phyloP scores from a whole-genome alignment of 371 early-diverging fungal genomes.

The Phascolomyces articulosus region DNA sequence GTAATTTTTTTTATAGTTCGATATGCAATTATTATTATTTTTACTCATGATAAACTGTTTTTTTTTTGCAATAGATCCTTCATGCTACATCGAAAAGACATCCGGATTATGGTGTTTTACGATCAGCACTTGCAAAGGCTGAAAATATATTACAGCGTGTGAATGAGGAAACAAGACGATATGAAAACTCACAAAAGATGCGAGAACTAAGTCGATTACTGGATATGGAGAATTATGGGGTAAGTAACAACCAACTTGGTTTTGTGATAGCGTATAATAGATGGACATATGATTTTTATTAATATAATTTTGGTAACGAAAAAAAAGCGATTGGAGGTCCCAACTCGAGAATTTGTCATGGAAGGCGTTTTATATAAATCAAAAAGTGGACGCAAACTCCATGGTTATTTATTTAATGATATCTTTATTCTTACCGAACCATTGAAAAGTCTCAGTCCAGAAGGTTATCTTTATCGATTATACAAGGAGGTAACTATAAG shows the following conservation, averaged over 20 bases:
- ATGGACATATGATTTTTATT: too few species aligned
- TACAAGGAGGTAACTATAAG: slow-evolving; percentile 58
- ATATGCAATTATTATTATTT: background rate
- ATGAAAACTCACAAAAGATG: slow-evolving; percentile 76
- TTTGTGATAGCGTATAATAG: too few species aligned
- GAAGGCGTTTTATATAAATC: slow-evolving; percentile 85
- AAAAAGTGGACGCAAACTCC: slow-evolving; percentile 82
- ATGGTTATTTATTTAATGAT: slow-evolving; percentile 89
- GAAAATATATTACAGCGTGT: slow-evolving; percentile 74
- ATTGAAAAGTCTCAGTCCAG: slow-evolving; percentile 36
- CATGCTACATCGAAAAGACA: slow-evolving; percentile 83
- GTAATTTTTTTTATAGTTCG: background rate
- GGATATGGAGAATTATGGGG: slow-evolving; percentile 68
- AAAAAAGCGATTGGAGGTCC: slow-evolving; percentile 59
- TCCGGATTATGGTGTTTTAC: slow-evolving; percentile 74
- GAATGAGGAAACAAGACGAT: slow-evolving; percentile 78
- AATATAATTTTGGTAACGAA: too few species aligned
- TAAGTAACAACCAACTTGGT: slow-evolving; percentile 37
- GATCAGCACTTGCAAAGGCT: slow-evolving; percentile 70
- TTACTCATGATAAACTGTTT: background rate
- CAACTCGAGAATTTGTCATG: slow-evolving; percentile 74
- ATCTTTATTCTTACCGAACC: slow-evolving; percentile 72
- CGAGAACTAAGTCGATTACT: slow-evolving; percentile 69
- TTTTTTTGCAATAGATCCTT: slow-evolving; percentile 59
- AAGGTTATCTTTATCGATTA: slow-evolving; percentile 52